Evolutionary conservation across 2,329 filamentous ascomycete species (phyloP), one percentile per base, ranked within the genome.

Genomic region (Aspergillus quadricinctus): DNA sequence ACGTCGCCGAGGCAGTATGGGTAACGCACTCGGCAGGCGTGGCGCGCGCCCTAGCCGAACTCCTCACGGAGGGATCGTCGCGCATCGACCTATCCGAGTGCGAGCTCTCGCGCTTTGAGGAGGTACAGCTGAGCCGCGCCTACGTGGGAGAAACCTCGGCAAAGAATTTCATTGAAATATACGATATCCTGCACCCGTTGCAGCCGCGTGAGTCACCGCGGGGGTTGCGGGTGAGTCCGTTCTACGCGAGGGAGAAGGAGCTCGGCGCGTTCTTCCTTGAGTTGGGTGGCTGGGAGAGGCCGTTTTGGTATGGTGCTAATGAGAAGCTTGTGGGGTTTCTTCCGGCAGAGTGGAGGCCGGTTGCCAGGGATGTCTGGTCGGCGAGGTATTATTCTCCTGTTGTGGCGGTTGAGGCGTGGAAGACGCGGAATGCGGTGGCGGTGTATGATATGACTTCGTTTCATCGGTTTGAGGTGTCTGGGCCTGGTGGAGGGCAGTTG

Each of bases 11-110:
- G 62, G 84, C 84, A 4, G 83, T 87, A 0, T 87, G 84, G 84
- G 84, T 87, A 0, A 87, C 84, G 19, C 84, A 87, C 60, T 86
- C 84, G 0, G 83, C 83, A 0, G 84, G 84, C 25, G 81, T 87
- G 1, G 84, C 84, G 8, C 79, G 82, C 27, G 83, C 84, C 0
- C 66, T 87, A 1, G 84, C 84, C 0, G 78, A 87, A 64, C 64
- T 84, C 0, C 71, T 87, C 27, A 86, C 83, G 0, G 77, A 75
- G 0, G 84, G 84, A 2, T 75, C 74, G 25, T 84, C 83, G 0
- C 68, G 76, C 4, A 76, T 85, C 35, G 83, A 87, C 52, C 71
- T 87, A 3, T 72, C 80, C 2, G 84, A 84, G 43, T 85, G 83
- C 61, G 83, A 86, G 41, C 68, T 87, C 0, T 75, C 78, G 1